Conservation (phyloP, 2,329 filamentous ascomycete species). For the Cryphonectria carpinicola region DNA sequence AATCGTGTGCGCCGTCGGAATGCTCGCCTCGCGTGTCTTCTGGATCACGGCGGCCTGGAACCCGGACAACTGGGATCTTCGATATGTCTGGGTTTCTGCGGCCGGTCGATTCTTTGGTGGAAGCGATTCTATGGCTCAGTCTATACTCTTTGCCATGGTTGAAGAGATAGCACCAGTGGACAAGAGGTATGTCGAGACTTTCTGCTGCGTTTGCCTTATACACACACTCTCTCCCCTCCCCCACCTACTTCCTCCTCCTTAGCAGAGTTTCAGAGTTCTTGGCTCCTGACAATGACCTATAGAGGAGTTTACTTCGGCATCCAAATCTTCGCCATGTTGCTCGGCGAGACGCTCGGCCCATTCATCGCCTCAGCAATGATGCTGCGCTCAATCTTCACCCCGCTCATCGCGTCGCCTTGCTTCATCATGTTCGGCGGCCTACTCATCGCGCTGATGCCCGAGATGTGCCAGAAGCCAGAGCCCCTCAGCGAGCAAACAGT, state of each 20-base stretch:
- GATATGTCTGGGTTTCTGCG: conserved; percentile 13
- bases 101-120: conserved; percentile 14
- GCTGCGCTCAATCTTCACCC: conserved; percentile 18
- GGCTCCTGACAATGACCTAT: not conserved
- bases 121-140: conserved; percentile 17
- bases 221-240: too few relatives aligned
- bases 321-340: conserved; percentile 21
- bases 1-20: conserved; percentile 15
- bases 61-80: conserved; percentile 8
- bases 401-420: conserved; percentile 23
- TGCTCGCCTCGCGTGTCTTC: conserved; percentile 16
- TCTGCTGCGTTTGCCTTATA: not conserved
- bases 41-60: conserved; percentile 17
- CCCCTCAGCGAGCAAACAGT: not conserved
- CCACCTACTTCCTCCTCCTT: not conserved
- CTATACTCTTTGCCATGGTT: conserved; percentile 23
- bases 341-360: conserved; percentile 20
- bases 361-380: conserved; percentile 24
- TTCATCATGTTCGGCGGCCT: conserved; percentile 16
- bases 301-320: conserved; percentile 19
- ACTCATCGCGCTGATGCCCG: conserved; percentile 14
- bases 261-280: not conserved
- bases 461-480: not conserved
- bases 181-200: conserved; percentile 10
- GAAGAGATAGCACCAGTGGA: conserved; percentile 11